Evolutionary conservation across 1,284 basidiomycete species (phyloP), one percentile per base, ranked within the genome.

Genomic region (Cryptococcus hybrid): DNA sequence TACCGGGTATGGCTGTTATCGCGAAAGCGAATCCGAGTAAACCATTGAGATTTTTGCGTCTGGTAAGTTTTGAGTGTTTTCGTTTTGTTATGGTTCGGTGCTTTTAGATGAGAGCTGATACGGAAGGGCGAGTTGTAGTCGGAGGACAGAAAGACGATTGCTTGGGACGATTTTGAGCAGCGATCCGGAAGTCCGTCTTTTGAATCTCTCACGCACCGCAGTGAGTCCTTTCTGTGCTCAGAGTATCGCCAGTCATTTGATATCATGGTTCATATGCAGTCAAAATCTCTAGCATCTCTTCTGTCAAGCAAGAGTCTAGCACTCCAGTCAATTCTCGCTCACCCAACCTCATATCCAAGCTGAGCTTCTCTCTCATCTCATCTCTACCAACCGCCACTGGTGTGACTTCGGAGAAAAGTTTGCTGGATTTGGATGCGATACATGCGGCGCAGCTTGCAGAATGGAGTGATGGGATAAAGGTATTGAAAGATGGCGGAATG

Each of bases 381-480:
- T 34, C 18, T 47, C 34, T 15, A 6, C 34, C 47, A 30, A 3
- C 47, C 9, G 24, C 24, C 9, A 30, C 34, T n/a, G 47, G 15
- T 7, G 30, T 3, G 30, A 24, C 24, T 12, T 34, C 9, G 5
- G 88, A 90, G 67, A 84, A 85, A 12, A 88, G 88, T 15, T 75
- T 95, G 55, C 88, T 91, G 5, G 91, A 96, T 73, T 84, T 90
- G 62, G 88, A 93, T 66, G 91, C 92, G 1, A 85, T 89, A 7
- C 90, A 94, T 74, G 83, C 85, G 53, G 86, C 88, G 15, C 83
- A 90, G 47, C 92, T 90, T 84, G 89, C 91, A 24, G 94, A 98
- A 78, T 98, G 94, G 94, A 90, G 90, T 0, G 94, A 98, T 74
- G 94, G 93, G 2, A 78, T 98, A 72, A 90, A 92, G 68, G 90